Conservation (phyloP, 2,329 filamentous ascomycete species). For the Cryphonectria carpinicola region DNA sequence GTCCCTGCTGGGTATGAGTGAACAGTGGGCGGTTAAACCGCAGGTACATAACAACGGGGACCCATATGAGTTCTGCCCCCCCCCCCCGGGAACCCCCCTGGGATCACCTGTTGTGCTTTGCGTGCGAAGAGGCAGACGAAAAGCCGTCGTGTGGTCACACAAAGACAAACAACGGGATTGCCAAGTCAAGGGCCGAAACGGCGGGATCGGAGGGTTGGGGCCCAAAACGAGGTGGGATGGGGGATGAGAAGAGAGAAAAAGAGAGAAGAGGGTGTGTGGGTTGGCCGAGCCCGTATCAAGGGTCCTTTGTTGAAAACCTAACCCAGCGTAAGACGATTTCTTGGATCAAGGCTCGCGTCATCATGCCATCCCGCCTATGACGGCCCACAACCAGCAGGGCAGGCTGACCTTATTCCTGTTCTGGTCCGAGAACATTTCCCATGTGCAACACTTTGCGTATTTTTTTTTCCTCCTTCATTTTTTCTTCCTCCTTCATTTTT, state of each 20-base stretch:
- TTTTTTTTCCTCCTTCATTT: no score
- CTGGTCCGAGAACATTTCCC: background rate
- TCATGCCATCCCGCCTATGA: conserved; percentile 13
- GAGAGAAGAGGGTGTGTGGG: conserved; percentile 12
- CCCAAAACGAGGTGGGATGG: background rate
- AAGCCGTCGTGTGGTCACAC: background rate
- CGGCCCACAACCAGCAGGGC: conserved; percentile 21
- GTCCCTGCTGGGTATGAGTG: no score
- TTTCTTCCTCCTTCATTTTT: no score
- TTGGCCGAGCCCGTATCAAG: background rate
- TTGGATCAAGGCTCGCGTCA: conserved; percentile 25
- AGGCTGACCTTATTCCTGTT: conserved; percentile 22
- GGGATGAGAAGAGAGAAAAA: background rate
- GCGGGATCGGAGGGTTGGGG: background rate
- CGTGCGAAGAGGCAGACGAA: background rate
- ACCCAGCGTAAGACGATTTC: conserved; percentile 22
- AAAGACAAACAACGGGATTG: background rate
- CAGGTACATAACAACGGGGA: background rate
- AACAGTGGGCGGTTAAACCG: background rate
- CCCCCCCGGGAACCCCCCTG: no score
- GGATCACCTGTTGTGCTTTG: background rate
- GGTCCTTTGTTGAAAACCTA: conserved; percentile 16
- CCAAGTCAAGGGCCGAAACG: background rate
- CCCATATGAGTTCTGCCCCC: background rate
- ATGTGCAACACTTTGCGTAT: background rate